These are phyloP conservation scores for Guillardia theta DNA, from an alignment of 78 protist genomes.

Conservation along the genomic window DNA sequence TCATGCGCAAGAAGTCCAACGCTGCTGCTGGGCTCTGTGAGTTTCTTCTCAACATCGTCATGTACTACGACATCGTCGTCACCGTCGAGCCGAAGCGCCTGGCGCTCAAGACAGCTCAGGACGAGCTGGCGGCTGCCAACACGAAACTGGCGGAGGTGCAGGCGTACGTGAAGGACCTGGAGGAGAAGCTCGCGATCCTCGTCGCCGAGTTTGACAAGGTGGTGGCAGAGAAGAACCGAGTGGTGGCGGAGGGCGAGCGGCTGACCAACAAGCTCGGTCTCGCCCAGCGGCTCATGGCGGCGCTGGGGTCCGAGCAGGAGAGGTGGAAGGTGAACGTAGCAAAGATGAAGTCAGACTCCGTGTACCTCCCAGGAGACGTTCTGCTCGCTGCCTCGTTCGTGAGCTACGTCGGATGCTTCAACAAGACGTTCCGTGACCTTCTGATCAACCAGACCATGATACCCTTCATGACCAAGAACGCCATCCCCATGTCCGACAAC, in stretches of 20 bases:
- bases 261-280: slow-evolving; percentile 62
- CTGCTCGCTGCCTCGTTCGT: slow-evolving; percentile 74
- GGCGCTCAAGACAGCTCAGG: slow-evolving; percentile 38
- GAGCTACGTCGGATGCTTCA: slow-evolving; percentile 77
- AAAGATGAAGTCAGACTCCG: background rate
- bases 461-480: slow-evolving; percentile 9
- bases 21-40: slow-evolving; percentile 79
- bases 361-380: slow-evolving; percentile 72
- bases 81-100: slow-evolving; percentile 75
- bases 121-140: slow-evolving; percentile 58
- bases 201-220: slow-evolving; percentile 54
- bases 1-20: slow-evolving; percentile 30
- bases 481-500: background rate
- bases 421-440: slow-evolving; percentile 53
- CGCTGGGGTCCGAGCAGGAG: slow-evolving; percentile 67
- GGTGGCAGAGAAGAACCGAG: slow-evolving; percentile 48
- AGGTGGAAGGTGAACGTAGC: slow-evolving; percentile 64
- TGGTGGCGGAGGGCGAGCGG: slow-evolving; percentile 60
- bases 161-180: slow-evolving; percentile 15
- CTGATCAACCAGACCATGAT: slow-evolving; percentile 47
- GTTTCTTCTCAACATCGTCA: slow-evolving; percentile 61
- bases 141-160: slow-evolving; percentile 53
- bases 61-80: slow-evolving; percentile 68
- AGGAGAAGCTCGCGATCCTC: slow-evolving; percentile 63
- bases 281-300: slow-evolving; percentile 74